These are phyloP conservation scores for Cochlearia excelsa DNA, from an alignment of 345 rosid genomes.

Conservation along the genomic window DNA sequence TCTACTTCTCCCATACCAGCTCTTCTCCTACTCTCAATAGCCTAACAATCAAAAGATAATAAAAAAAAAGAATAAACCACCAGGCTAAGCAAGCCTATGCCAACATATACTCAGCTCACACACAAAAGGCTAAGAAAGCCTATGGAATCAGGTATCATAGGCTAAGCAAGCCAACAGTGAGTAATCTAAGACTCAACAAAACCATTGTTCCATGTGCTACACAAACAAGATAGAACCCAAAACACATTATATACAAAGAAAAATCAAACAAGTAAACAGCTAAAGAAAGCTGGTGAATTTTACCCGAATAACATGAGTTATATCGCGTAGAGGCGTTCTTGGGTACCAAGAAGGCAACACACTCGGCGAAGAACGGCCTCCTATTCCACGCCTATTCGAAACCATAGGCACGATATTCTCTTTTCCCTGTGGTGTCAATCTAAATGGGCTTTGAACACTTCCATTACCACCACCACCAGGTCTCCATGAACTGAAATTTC, in stretches of 20 bases:
- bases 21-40: conserved; percentile 66
- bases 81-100: conserved; percentile 9
- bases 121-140: too few species aligned
- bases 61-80: conserved; percentile 1
- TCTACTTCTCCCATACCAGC: conserved; percentile 43
- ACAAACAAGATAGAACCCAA: too few species aligned
- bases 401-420: conserved; percentile 40
- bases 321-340: conserved; percentile 70
- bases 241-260: too few species aligned
- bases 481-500: conserved; percentile 43
- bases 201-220: too few species aligned
- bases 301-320: conserved; percentile 66
- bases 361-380: conserved; percentile 38
- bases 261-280: too few species aligned
- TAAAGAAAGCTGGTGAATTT: neutral
- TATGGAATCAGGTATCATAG: too few species aligned
- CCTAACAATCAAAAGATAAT: conserved; percentile 39
- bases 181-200: too few species aligned
- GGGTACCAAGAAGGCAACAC: conserved; percentile 84
- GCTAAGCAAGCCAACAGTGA: too few species aligned
- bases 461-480: conserved; percentile 6
- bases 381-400: conserved; percentile 27
- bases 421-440: conserved; percentile 34
- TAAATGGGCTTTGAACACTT: conserved; percentile 30
- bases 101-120: too few species aligned